Evolutionary conservation across 148 eudicot genomes (phyloP).

Genomic region (Rhododendron simsii): DNA sequence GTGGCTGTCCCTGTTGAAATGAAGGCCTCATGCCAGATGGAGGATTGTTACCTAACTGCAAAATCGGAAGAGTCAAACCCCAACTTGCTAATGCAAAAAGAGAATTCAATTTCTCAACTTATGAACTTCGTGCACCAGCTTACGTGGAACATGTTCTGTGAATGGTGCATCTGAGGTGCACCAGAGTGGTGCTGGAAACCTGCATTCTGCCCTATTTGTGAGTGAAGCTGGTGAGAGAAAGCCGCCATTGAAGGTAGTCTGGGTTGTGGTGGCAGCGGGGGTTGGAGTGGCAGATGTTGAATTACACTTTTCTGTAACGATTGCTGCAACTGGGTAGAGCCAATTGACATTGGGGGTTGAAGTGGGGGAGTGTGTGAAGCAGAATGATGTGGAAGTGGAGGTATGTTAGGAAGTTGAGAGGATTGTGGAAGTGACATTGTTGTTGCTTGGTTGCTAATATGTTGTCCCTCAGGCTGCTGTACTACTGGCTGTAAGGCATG

Average conservation of each 20-base stretch:
- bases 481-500: conserved; percentile 33
- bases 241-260: conserved; percentile 47
- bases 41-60: conserved; percentile 57
- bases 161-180: conserved; percentile 64
- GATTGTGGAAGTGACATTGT: conserved; percentile 45
- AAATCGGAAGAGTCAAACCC: neutral
- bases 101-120: neutral
- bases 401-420: conserved; percentile 56
- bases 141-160: conserved; percentile 77
- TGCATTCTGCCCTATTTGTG: conserved; percentile 52
- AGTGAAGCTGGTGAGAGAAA: conserved; percentile 56
- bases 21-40: conserved; percentile 52
- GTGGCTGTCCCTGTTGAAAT: conserved; percentile 72
- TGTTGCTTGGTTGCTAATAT: conserved; percentile 40
- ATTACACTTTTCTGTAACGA: conserved; percentile 49
- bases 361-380: conserved; percentile 44
- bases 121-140: conserved; percentile 13
- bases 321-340: conserved; percentile 59
- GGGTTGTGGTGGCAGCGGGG: conserved; percentile 63
- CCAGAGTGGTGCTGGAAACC: conserved; percentile 65
- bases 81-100: neutral
- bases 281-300: conserved; percentile 59
- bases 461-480: conserved; percentile 43
- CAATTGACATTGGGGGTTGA: conserved; percentile 53
- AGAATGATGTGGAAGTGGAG: conserved; percentile 43